Base-by-base conservation (phyloP, 192 early-diverging fungal species). In the Backusella tarrabulga region DNA sequence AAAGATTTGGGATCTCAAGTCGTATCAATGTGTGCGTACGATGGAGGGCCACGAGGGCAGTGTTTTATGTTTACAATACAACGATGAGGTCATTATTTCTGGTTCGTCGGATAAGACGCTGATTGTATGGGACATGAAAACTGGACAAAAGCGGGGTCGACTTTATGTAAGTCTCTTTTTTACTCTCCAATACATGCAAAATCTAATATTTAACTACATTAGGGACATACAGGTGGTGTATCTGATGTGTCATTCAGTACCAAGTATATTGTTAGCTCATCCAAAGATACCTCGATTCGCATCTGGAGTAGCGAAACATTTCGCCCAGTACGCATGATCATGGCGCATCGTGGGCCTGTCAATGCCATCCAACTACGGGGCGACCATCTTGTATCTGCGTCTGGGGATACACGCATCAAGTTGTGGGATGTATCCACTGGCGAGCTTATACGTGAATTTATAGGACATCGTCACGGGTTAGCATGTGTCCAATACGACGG, bases 401-500 rank as follows among this genome's bases (percentile, higher is more conserved):
- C 93, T 0, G 94, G 95, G 19, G 97, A 96, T 76, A 87, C 89
- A 6, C 80, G 92, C 56, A 90, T 96, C 77, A 95, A 94, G 68
- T 77, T 96, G 78, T 96, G 95, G 95, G 83, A 94, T 60, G 83
- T 97, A 34, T 71, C 77, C 34, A 91, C 90, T 0, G 95, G 95
- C 34, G 74, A 87, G 66, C 90, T 89, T 63, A 36, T 94, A 23
- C 84, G 86, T 44, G 90, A 87, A 36, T 88, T 96, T 52, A 80
- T 82, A 17, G 96, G 93, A 6, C 95, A 98, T 80, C 79, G 81
- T 4, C 89, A 94, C 6, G 96, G 96, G 21, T 88, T 98, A 15
- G 96, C 96, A 0, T 96, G 96, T 74, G 87, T 97, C 6, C 94
- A 96, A 74, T 97, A 93, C 84, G 95, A 98, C 74, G 96, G 95